Percentiles rank a stretch among this genome's conserved stretches.
Conservation (phyloP, 2,329 filamentous ascomycete genomes). For the Neopestalotiopsis sp. region DNA sequence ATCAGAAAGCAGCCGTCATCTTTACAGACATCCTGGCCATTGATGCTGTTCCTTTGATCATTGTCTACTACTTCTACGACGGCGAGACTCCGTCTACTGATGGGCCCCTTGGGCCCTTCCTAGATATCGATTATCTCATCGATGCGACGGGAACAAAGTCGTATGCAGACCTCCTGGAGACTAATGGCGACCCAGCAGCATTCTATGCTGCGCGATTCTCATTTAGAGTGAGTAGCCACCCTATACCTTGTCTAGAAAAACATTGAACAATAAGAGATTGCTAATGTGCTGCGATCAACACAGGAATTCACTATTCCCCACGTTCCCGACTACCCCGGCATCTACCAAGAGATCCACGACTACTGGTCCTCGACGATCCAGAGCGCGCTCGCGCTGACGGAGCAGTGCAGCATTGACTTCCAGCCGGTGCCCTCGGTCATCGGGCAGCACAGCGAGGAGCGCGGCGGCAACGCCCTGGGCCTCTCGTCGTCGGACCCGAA, state of each 20-base stretch:
- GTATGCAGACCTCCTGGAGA: conserved; percentile 20
- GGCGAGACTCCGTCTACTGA: conserved; percentile 35
- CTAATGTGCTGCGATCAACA: neutral
- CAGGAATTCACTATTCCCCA: conserved; percentile 33
- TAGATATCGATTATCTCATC: conserved; percentile 31
- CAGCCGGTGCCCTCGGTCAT: conserved; percentile 36
- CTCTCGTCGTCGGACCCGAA: conserved; percentile 26
- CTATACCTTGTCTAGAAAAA: neutral
- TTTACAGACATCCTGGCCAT: conserved; percentile 31
- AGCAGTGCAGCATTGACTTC: conserved; percentile 36
- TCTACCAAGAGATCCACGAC: conserved; percentile 39
- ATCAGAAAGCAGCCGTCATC: conserved; percentile 38
- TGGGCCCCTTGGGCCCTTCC: conserved; percentile 36
- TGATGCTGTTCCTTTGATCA: conserved; percentile 23
- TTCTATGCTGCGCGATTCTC: conserved; percentile 24
- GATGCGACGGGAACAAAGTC: conserved; percentile 26
- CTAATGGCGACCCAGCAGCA: conserved; percentile 23
- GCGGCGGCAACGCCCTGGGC: conserved; percentile 33
- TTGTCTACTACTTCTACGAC: conserved; percentile 41
- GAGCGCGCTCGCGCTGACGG: conserved; percentile 26
- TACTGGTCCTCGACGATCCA: conserved; percentile 32
- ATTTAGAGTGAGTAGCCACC: neutral
- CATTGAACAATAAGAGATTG: neutral
- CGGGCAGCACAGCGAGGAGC: conserved; percentile 24
- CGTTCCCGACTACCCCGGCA: conserved; percentile 27